These are phyloP conservation scores for Tolypocladium album DNA, from an alignment of 2,329 filamentous ascomycete species.

Conservation along the genomic window DNA sequence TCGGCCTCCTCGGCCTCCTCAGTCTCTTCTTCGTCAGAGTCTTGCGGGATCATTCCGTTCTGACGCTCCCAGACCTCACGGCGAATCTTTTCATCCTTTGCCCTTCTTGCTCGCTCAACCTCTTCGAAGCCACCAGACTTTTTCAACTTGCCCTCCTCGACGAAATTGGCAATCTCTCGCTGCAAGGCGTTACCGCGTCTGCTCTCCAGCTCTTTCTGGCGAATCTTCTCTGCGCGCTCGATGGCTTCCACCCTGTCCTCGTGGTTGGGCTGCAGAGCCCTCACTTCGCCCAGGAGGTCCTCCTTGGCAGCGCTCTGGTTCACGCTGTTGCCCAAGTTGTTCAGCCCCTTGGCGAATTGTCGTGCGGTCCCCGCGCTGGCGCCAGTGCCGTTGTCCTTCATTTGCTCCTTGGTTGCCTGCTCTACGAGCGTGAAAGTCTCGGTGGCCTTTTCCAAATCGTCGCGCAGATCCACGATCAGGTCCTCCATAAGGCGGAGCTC, in stretches of 20 bases:
- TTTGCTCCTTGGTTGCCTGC: slow-evolving; percentile 96
- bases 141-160: slow-evolving; percentile 84
- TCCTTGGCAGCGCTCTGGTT: slow-evolving; percentile 83
- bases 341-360: slow-evolving; percentile 44
- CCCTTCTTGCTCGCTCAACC: slow-evolving; percentile 71
- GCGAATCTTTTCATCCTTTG: slow-evolving; percentile 78
- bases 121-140: slow-evolving; percentile 95
- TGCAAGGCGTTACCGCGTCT: slow-evolving; percentile 67
- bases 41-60: slow-evolving; percentile 43
- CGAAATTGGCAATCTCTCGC: slow-evolving; percentile 75
- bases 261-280: slow-evolving; percentile 88
- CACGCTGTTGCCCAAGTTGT: slow-evolving; percentile 38
- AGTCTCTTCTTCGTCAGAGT: slow-evolving; percentile 22
- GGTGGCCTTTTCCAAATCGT: slow-evolving; percentile 88
- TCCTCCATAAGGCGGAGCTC: slow-evolving; percentile 95
- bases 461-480: slow-evolving; percentile 79
- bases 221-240: slow-evolving; percentile 85
- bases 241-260: slow-evolving; percentile 90
- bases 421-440: slow-evolving; percentile 93
- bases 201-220: slow-evolving; percentile 77
- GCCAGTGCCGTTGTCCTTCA: slow-evolving; percentile 57
- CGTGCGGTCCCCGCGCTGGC: slow-evolving; percentile 39
- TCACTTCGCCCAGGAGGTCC: slow-evolving; percentile 82
- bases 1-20: slow-evolving; percentile 14
- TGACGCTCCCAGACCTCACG: slow-evolving; percentile 65